Base-by-base conservation (phyloP, 495 filamentous ascomycete species). In the Penicillium roqueforti region DNA sequence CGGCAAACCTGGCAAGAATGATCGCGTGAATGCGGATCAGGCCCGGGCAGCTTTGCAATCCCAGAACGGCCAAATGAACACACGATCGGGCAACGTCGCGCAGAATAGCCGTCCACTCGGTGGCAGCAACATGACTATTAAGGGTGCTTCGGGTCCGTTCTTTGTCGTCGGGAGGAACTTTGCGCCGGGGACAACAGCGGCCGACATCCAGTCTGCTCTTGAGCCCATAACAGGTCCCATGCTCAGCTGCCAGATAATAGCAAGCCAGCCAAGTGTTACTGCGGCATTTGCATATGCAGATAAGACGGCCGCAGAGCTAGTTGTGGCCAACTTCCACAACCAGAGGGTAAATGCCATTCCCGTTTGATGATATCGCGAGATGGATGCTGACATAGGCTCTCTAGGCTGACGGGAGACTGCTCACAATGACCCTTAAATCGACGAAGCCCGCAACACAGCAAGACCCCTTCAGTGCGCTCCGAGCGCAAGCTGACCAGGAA, bases 151-250 rank as follows among this genome's bases (percentile, higher is more conserved):
- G 9, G 72, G 69, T 3, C 89, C 91, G 0, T 93, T 83, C 60
- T 80, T 85, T n/a, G 87, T 97, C 11, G 76, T 91, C 47, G 92
- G 86, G 1, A 83, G 85, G 67, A 97, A 97, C 71, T 92, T 98
- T 59, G 91, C 91, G 3, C 85, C 85, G 3, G 93, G 93, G 34
- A 98, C 93, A 3, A 96, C 93, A 4, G 90, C 89, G 2, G 92
- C 89, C 34, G 93, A 98, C 67, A 95, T 97, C 44, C 89, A 96
- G 70, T 84, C 87, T 53, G 91, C 90, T 39, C 80, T 97, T 74
- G 81, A 82, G 37, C 84, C 86, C 2, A 69, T 87, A 3, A 85
- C 84, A 1, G 88, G 89, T 28, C 73, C 84, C 48, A 82, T 95
- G 53, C 63, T 80, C 28, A 83, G 80, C 56, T 96, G 92, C 68